Percentiles rank a stretch among this genome's conserved stretches.
phyloP scores from a whole-genome alignment of 1,284 basidiomycete species.

The Cryptococcus sp. region DNA sequence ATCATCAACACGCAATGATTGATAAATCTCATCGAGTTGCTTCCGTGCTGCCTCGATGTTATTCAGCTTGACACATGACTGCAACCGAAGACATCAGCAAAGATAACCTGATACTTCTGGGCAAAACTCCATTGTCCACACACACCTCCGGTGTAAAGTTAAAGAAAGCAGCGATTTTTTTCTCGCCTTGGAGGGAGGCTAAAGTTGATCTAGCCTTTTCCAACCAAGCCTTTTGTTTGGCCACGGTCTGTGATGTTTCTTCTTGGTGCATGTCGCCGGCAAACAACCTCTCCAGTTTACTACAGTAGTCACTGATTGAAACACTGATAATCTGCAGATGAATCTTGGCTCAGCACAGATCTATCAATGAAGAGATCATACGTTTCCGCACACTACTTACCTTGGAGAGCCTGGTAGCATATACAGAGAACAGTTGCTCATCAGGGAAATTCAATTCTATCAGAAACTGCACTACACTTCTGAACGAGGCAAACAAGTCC shows the following conservation, averaged over 20 bases:
- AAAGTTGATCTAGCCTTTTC: constrained; percentile 81
- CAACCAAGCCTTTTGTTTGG: constrained; percentile 81
- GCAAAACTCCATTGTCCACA: background rate
- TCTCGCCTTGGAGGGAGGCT: constrained; percentile 69
- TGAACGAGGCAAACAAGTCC: constrained; percentile 90
- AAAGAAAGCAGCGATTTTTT: constrained; percentile 65
- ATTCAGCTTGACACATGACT: constrained; percentile 96
- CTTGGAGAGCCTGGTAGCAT: constrained; percentile 82
- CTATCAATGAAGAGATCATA: background rate
- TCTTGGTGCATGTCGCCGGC: constrained; percentile 72
- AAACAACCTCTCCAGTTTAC: constrained; percentile 81
- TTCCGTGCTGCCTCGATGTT: constrained; percentile 90
- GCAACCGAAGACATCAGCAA: constrained; percentile 6
- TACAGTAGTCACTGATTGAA: constrained; percentile 88
- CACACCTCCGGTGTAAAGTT: constrained; percentile 73
- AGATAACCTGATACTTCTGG: background rate
- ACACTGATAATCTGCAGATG: constrained; percentile 74
- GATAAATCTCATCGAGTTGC: constrained; percentile 90
- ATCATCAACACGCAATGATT: constrained; percentile 84
- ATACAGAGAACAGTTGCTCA: constrained; percentile 79
- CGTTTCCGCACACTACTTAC: constrained; percentile 50
- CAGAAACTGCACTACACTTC: constrained; percentile 84
- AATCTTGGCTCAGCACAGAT: background rate
- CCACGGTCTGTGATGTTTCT: constrained; percentile 52
- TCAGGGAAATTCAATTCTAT: constrained; percentile 90